Evolutionary conservation across 768 basidiomycete genomes (phyloP).

Genomic region (Mycena galericulata): DNA sequence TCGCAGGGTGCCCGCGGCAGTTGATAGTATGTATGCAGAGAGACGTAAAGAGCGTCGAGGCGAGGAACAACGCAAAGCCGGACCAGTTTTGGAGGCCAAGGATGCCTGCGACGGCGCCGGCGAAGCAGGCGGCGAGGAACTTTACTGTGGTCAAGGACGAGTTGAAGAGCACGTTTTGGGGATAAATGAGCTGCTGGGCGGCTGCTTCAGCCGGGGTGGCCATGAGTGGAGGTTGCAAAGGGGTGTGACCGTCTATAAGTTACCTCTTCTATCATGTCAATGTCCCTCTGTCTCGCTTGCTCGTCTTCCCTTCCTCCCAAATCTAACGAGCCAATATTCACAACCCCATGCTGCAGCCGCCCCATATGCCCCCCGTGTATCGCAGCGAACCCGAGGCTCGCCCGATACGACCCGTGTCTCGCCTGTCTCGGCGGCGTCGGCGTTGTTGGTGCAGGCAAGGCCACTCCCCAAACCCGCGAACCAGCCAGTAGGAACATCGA

Average conservation of each 20-base stretch:
- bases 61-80: slow-evolving; percentile 84
- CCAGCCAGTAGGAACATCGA: slow-evolving; percentile 53
- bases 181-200: slow-evolving; percentile 68
- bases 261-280: not conserved
- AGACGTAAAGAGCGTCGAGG: slow-evolving; percentile 76
- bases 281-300: slow-evolving; percentile 69
- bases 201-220: slow-evolving; percentile 62
- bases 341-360: slow-evolving; percentile 72
- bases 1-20: slow-evolving; percentile 72
- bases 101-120: slow-evolving; percentile 89
- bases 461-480: not conserved
- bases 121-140: slow-evolving; percentile 86
- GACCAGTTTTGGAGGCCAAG: slow-evolving; percentile 88
- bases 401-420: slow-evolving; percentile 79
- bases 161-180: slow-evolving; percentile 76
- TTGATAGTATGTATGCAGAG: slow-evolving; percentile 75
- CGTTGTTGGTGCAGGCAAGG: slow-evolving; percentile 43
- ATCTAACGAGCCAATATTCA: slow-evolving; percentile 47
- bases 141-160: slow-evolving; percentile 73
- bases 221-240: slow-evolving; percentile 55
- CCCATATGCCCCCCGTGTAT: slow-evolving; percentile 76
- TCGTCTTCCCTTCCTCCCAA: slow-evolving; percentile 67
- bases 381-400: slow-evolving; percentile 68
- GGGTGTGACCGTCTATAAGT: no score
- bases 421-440: slow-evolving; percentile 72